phyloP scores from a whole-genome alignment of 352 stramenopile genomes.

The Pythium grandisporangium region DNA sequence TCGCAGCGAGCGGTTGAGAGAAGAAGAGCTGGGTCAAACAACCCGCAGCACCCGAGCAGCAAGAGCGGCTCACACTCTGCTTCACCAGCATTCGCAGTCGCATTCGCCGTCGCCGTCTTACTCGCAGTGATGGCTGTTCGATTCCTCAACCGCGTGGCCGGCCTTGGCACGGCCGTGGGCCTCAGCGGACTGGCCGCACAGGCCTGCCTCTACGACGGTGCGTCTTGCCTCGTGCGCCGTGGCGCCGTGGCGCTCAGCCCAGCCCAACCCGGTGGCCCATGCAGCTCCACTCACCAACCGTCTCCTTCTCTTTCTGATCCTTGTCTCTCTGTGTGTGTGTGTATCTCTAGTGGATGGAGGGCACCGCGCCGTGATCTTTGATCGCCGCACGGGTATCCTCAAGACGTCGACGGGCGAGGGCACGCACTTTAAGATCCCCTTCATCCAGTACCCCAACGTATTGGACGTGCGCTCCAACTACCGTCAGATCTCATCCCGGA shows the following conservation, averaged over 20 bases:
- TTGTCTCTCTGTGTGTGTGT: slow-evolving; percentile 1
- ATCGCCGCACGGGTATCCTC: slow-evolving; percentile 96
- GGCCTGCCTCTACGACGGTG: slow-evolving; percentile 82
- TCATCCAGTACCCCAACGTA: slow-evolving; percentile 97
- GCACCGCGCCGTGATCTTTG: slow-evolving; percentile 98
- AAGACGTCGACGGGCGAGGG: slow-evolving; percentile 94
- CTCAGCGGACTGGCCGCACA: slow-evolving; percentile 59
- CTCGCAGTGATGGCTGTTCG: slow-evolving; percentile 50
- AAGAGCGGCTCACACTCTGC: no score
- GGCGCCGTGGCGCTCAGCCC: no score
- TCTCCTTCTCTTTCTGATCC: neutral
- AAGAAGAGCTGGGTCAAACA: no score
- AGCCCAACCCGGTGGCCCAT: no score
- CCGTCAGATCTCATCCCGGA: slow-evolving; percentile 94
- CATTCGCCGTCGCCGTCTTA: no score
- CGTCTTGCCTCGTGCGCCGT: slow-evolving; percentile 12
- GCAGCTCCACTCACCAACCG: no score
- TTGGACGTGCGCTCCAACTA: slow-evolving; percentile 98
- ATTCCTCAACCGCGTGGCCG: slow-evolving; percentile 69
- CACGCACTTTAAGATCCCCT: slow-evolving; percentile 99
- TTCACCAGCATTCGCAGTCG: no score
- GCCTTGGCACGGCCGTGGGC: slow-evolving; percentile 43
- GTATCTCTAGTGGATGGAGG: slow-evolving; percentile 92
- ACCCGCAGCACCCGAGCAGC: no score
- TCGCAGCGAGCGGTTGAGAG: neutral